phyloP scores from a whole-genome alignment of 2,329 filamentous ascomycete genomes.

The Knufia fluminis region DNA sequence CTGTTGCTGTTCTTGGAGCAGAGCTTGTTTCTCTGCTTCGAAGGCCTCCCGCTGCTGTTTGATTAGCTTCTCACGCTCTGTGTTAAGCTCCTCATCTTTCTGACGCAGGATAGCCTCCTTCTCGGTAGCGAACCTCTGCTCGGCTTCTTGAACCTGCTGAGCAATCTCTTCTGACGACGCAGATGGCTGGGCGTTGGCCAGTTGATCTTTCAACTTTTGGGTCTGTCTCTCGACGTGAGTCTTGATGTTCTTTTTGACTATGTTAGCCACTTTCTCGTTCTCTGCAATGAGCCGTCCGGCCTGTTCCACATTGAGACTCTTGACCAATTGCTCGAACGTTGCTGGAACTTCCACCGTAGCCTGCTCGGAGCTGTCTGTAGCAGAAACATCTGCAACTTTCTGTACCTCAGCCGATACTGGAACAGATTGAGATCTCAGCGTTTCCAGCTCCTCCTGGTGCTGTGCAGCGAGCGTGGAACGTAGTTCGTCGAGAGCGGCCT shows the following conservation, averaged over 20 bases:
- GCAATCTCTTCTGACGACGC: conserved; percentile 3
- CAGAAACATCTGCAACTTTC: conserved; percentile 12
- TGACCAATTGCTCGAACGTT: conserved; percentile 28
- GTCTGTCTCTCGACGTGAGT: conserved; percentile 25
- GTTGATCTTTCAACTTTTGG: conserved; percentile 7
- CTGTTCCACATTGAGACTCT: conserved; percentile 41
- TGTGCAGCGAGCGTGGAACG: conserved; percentile 15
- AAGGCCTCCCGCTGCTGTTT: conserved; percentile 32
- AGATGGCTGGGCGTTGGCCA: conserved; percentile 2
- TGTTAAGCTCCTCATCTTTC: conserved; percentile 34
- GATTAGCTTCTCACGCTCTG: conserved; percentile 30
- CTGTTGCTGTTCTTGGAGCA: conserved; percentile 43
- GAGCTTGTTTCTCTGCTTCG: conserved; percentile 31
- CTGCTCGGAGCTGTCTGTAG: conserved; percentile 30
- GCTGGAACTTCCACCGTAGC: conserved; percentile 25
- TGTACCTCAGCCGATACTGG: conserved; percentile 30
- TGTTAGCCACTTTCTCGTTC: conserved; percentile 41
- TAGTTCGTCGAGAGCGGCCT: conserved; percentile 19
- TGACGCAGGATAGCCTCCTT: conserved; percentile 25
- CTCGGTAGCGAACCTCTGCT: conserved; percentile 16
- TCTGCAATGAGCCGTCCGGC: conserved; percentile 41
- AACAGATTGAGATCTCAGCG: conserved; percentile 29
- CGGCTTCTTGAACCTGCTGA: conserved; percentile 8
- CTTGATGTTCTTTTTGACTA: conserved; percentile 51
- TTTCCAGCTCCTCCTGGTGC: conserved; percentile 37